These are phyloP conservation scores for Xylaria sp. DNA, from an alignment of 2,329 filamentous ascomycete genomes.

Conservation along the genomic window DNA sequence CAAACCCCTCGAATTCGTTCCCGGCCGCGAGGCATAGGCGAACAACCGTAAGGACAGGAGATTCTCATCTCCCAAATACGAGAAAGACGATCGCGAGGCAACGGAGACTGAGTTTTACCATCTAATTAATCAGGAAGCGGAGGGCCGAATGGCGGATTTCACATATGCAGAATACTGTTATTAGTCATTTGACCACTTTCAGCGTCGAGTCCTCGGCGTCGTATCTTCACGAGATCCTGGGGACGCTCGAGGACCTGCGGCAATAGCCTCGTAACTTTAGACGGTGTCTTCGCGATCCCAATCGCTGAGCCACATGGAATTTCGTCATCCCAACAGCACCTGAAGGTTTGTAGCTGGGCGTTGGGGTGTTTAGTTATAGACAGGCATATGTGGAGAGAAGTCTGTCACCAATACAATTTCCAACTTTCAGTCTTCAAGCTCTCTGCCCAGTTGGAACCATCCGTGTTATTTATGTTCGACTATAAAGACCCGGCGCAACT, in stretches of 20 bases:
- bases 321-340: conserved; percentile 11
- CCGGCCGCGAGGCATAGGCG: too few relatives aligned
- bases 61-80: too few relatives aligned
- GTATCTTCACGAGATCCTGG: conserved; percentile 17
- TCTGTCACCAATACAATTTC: too few relatives aligned
- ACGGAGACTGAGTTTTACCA: background rate
- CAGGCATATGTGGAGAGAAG: too few relatives aligned
- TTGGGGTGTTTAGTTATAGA: too few relatives aligned
- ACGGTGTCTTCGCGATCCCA: too few relatives aligned
- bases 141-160: background rate
- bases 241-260: background rate
- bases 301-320: background rate
- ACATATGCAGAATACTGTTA: background rate
- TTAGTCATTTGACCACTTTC: background rate
- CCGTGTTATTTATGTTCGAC: background rate
- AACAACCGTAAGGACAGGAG: too few relatives aligned
- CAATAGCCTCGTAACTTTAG: conserved; percentile 1
- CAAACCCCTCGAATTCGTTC: too few relatives aligned
- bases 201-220: background rate
- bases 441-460: background rate
- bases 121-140: background rate
- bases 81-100: too few relatives aligned
- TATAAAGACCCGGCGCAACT: background rate
- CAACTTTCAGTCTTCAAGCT: background rate
- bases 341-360: too few relatives aligned